Evolutionary conservation across 2,329 filamentous ascomycete species (phyloP).

Genomic region (Lachnellula occidentalis): DNA sequence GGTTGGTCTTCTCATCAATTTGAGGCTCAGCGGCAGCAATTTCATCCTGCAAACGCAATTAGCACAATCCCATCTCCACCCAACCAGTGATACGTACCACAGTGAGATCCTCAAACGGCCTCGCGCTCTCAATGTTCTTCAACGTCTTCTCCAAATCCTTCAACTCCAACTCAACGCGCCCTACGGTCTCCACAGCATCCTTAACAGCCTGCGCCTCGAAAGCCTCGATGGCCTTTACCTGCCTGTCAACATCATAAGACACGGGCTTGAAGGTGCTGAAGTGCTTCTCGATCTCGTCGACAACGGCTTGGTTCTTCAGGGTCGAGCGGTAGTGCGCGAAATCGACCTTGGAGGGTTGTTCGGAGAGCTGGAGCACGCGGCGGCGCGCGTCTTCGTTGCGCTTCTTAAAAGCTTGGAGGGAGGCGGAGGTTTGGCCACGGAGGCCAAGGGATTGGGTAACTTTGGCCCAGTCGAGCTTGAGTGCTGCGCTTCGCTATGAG

Average conservation of each 20-base stretch:
- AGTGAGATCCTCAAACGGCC: constrained; percentile 95
- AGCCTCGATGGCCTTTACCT: constrained; percentile 96
- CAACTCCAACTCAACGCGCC: constrained; percentile 90
- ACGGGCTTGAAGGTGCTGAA: constrained; percentile 87
- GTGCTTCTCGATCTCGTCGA: constrained; percentile 97
- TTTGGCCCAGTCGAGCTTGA: constrained; percentile 99
- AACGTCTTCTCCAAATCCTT: constrained; percentile 90
- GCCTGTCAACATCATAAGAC: constrained; percentile 86
- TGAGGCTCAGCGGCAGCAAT: constrained; percentile 90
- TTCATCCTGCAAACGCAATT: constrained; percentile 63
- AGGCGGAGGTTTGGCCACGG: constrained; percentile 85
- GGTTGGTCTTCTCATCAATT: constrained; percentile 92
- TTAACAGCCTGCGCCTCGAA: constrained; percentile 96
- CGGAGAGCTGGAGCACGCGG: constrained; percentile 77
- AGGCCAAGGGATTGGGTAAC: constrained; percentile 91
- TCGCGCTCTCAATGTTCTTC: constrained; percentile 93
- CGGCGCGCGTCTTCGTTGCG: constrained; percentile 98
- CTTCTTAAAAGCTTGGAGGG: constrained; percentile 97
- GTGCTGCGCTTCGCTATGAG: constrained; percentile 85
- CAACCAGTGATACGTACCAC: constrained; percentile 63
- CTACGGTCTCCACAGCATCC: constrained; percentile 96
- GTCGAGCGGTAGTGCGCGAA: constrained; percentile 86
- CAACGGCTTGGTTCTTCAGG: constrained; percentile 92
- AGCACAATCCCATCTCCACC: constrained; percentile 1
- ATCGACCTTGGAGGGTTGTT: constrained; percentile 83